These are phyloP conservation scores for Avena insularis DNA, from an alignment of 176 grass and related monocot species.

Conservation along the genomic window DNA sequence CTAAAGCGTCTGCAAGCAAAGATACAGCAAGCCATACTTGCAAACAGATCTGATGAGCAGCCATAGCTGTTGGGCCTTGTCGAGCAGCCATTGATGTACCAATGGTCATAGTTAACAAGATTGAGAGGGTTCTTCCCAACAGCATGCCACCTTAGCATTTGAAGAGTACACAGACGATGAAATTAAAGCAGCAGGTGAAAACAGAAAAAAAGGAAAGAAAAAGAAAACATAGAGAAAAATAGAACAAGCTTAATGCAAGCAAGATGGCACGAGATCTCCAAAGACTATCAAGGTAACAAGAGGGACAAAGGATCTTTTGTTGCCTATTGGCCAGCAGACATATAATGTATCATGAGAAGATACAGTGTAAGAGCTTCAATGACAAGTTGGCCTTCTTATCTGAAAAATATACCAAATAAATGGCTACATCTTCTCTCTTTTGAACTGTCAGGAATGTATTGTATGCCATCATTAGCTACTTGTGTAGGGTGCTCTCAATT, in stretches of 20 bases:
- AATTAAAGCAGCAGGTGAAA: constrained; percentile 4
- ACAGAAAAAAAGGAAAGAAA: constrained; percentile 2
- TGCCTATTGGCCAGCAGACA: constrained; percentile 9
- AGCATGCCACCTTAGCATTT: constrained; percentile 75
- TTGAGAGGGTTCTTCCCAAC: constrained; percentile 85
- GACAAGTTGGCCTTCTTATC: neutral
- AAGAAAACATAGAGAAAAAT: constrained; percentile 25
- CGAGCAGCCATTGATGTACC: constrained; percentile 97
- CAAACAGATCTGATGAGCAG: constrained; percentile 97
- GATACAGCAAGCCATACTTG: constrained; percentile 98
- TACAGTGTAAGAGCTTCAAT: neutral
- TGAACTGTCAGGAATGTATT: neutral
- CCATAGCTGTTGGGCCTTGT: constrained; percentile 92
- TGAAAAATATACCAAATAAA: constrained; percentile 25
- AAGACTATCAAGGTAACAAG: neutral
- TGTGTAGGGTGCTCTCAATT: neutral
- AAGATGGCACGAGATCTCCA: constrained; percentile 15
- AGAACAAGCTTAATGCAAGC: constrained; percentile 15
- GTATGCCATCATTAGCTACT: neutral
- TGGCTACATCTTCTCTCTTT: neutral
- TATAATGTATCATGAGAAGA: constrained; percentile 23
- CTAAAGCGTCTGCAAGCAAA: constrained; percentile 71
- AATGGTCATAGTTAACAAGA: constrained; percentile 88
- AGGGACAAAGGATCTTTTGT: neutral
- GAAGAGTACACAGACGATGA: constrained; percentile 24